Evolutionary conservation across 2,329 filamentous ascomycete genomes (phyloP), one percentile per base, ranked within the genome.

Genomic region (Talaromyces atroroseus): DNA sequence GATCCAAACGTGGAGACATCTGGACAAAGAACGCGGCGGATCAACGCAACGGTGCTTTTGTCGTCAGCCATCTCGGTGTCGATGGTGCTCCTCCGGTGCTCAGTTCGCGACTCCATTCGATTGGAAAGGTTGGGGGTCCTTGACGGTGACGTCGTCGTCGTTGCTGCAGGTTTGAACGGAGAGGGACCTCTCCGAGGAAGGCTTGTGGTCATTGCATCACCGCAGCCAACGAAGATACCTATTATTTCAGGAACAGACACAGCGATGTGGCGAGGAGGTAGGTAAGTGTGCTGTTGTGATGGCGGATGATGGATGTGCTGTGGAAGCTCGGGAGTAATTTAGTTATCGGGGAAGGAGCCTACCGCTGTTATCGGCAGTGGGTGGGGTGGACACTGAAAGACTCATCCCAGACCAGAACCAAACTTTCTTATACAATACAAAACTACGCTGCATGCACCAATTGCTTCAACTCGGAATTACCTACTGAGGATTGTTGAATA

Each of bases 21-120:
- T n/a, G 88, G 82, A 71, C 90, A 96, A 49, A 97, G 83, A 38
- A 87, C 86, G 50, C 90, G 87, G 59, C 91, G 89, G 72, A 96
- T 89, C 62, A 96, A 82, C 60, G 86, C 81, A 24, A 84, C 76
- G 0, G 91, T 95, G n/a, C 88, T 86, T 67, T 84, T 87, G 68
- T 96, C 88, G 38, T 76, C 67, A 63, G 67, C 50, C 57, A 57
- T 47, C 34, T 70, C 65, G 57, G 66, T 64, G 82, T 82, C 62
- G 40, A 47, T 59, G 5, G 62, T 54, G n/a, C 59, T 38, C 54
- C 63, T 68, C 40, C 63, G 63, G 16, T 60, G 59, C 34, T 68
- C 64, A 20, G 68, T 64, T 46, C 70, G 66, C 45, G 68, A 62
- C 21, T 24, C 47, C 26, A 29, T 46, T 34, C 56, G 45, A 21